Evolutionary conservation across 352 stramenopile species (phyloP).

Genomic region (Globisporangium paddicum): DNA sequence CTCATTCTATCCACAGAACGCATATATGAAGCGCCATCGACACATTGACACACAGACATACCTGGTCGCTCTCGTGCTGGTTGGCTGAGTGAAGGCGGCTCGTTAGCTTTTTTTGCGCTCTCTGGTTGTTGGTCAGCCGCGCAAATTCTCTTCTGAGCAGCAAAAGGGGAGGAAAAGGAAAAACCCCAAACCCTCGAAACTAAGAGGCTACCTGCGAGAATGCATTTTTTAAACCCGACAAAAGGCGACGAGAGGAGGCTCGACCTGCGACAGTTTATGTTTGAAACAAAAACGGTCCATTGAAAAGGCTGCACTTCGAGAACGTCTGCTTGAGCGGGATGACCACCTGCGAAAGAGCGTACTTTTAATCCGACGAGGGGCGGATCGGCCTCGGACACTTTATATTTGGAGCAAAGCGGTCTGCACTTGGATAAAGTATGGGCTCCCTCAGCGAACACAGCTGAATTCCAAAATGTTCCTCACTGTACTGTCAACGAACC

Average conservation of each 20-base stretch:
- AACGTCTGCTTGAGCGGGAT: too few species aligned
- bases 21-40: neutral
- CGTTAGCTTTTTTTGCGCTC: neutral
- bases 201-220: too few species aligned
- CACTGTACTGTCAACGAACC: neutral
- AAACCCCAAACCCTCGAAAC: too few species aligned
- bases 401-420: neutral
- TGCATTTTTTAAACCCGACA: too few species aligned
- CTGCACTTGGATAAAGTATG: neutral
- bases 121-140: conserved; percentile 23
- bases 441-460: conserved; percentile 3
- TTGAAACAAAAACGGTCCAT: too few species aligned
- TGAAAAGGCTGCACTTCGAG: too few species aligned
- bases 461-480: conserved; percentile 5
- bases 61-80: neutral
- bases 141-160: conserved; percentile 29
- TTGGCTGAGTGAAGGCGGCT: conserved; percentile 1
- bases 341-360: neutral
- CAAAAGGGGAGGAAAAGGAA: neutral
- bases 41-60: neutral
- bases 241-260: too few species aligned
- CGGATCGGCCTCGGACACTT: neutral
- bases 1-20: too few species aligned
- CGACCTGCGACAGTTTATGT: too few species aligned
- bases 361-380: neutral